Percentiles rank a stretch among this genome's conserved stretches.
phyloP scores from a whole-genome alignment of 1,284 basidiomycete species.

The Serendipita sp. region DNA sequence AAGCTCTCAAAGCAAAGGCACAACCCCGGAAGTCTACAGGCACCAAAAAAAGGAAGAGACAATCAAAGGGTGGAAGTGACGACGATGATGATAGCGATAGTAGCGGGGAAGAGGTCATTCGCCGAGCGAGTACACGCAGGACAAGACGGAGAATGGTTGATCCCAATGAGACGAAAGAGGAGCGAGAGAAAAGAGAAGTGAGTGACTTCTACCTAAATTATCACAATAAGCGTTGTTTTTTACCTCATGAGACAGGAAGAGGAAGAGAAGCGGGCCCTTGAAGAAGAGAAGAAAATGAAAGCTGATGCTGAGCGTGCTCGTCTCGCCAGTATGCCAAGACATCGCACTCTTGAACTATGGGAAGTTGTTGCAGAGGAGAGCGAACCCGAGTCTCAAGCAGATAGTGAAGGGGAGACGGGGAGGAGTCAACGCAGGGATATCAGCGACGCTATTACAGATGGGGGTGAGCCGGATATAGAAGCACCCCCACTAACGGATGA shows the following conservation, averaged over 20 bases:
- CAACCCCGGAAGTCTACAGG: constrained; percentile 20
- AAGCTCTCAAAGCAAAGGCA: constrained; percentile 19
- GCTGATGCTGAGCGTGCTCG: constrained; percentile 46
- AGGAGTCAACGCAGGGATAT: not conserved
- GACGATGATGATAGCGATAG: constrained; percentile 25
- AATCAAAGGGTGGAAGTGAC: constrained; percentile 24
- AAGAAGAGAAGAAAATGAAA: constrained; percentile 43
- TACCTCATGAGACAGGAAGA: constrained; percentile 23
- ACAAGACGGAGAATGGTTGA: constrained; percentile 29
- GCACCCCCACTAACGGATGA: constrained; percentile 34
- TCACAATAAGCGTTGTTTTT: not conserved
- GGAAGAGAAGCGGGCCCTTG: constrained; percentile 31
- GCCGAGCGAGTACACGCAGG: constrained; percentile 50
- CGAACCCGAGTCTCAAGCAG: too few species aligned
- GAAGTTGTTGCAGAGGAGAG: not conserved
- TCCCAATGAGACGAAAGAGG: constrained; percentile 46
- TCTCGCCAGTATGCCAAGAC: constrained; percentile 49
- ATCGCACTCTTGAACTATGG: constrained; percentile 46
- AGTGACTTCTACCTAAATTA: constrained; percentile 11
- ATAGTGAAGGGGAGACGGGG: not conserved
- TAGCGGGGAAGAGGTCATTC: constrained; percentile 8
- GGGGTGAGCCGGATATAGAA: not conserved
- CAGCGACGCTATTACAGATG: not conserved
- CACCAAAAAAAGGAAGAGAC: constrained; percentile 28
- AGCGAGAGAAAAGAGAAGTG: constrained; percentile 52